These are phyloP conservation scores for Vanderwaltozyma polyspora DNA, from an alignment of 805 yeast species.

Conservation along the genomic window DNA sequence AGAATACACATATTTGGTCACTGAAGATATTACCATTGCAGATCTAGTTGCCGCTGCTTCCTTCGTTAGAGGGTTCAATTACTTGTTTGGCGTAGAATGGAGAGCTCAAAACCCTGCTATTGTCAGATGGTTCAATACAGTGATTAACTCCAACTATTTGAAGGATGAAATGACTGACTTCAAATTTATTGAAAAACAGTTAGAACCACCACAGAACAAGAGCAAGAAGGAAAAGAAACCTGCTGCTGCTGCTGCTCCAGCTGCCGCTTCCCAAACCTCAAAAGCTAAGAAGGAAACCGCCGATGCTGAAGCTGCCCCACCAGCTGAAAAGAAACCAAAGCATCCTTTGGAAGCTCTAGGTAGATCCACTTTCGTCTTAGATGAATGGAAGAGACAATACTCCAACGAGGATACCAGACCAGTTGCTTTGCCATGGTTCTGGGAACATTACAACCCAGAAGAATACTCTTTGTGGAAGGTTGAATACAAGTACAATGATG, in stretches of 20 bases:
- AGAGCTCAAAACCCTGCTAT: conserved; percentile 49
- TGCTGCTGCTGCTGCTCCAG: conserved; percentile 13
- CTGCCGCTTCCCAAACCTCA: too few relatives aligned
- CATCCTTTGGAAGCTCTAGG: conserved; percentile 88
- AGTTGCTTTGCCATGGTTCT: conserved; percentile 94
- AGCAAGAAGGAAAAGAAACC: conserved; percentile 44
- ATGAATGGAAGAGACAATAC: conserved; percentile 94
- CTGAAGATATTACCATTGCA: conserved; percentile 56
- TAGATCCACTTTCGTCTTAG: conserved; percentile 56
- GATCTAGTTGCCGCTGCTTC: conserved; percentile 47
- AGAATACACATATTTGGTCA: conserved; percentile 56
- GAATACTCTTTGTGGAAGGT: conserved; percentile 96
- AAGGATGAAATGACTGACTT: conserved; percentile 39
- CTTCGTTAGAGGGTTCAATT: conserved; percentile 43
- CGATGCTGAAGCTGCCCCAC: conserved; percentile 44
- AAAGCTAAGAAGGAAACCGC: conserved; percentile 57
- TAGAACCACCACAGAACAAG: conserved; percentile 42
- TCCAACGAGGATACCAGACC: conserved; percentile 96
- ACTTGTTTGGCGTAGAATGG: conserved; percentile 55
- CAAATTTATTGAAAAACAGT: conserved; percentile 54
- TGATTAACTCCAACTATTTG: conserved; percentile 34
- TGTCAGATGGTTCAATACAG: conserved; percentile 64
- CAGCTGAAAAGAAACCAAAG: conserved; percentile 61
- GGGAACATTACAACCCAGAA: conserved; percentile 83
- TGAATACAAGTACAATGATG: conserved; percentile 95